Evolutionary conservation across 495 filamentous ascomycete species (phyloP).

Genomic region (Xylaria nigripes): DNA sequence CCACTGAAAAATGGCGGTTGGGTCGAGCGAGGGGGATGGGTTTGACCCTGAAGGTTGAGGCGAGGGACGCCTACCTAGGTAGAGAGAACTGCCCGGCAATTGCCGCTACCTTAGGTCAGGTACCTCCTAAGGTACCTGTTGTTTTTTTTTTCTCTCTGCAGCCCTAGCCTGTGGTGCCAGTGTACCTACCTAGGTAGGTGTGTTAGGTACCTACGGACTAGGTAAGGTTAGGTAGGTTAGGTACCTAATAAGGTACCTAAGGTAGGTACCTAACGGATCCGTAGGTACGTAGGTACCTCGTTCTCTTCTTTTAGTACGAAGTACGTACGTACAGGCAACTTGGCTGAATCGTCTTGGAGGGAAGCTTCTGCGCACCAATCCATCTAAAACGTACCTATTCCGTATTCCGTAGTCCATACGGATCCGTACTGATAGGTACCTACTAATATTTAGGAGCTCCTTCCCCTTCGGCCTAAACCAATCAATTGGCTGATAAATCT

Average conservation of each 20-base stretch:
- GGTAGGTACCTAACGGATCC: too few relatives aligned
- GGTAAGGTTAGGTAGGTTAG: not conserved
- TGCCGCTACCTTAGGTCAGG: slow-evolving; percentile 16
- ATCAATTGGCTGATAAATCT: slow-evolving; percentile 18
- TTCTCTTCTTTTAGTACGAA: too few relatives aligned
- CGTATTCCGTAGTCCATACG: not conserved
- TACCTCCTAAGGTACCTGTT: too few relatives aligned
- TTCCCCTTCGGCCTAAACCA: slow-evolving; percentile 13
- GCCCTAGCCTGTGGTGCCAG: too few relatives aligned
- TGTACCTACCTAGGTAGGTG: too few relatives aligned
- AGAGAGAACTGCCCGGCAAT: slow-evolving; percentile 16
- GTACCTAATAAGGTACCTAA: too few relatives aligned
- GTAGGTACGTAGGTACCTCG: too few relatives aligned
- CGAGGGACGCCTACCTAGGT: slow-evolving; percentile 10
- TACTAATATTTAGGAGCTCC: not conserved
- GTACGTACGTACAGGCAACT: not conserved
- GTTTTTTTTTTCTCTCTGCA: too few relatives aligned
- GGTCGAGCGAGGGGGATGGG: slow-evolving; percentile 20
- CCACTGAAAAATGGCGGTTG: slow-evolving; percentile 11
- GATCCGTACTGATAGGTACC: too few relatives aligned
- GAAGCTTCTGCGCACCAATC: not conserved
- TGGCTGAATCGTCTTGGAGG: not conserved
- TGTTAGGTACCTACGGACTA: not conserved
- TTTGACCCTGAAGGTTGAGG: slow-evolving; percentile 29
- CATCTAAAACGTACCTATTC: not conserved